Conservation (phyloP, 2,329 filamentous ascomycete genomes). For the Aspergillus fijiensis region DNA sequence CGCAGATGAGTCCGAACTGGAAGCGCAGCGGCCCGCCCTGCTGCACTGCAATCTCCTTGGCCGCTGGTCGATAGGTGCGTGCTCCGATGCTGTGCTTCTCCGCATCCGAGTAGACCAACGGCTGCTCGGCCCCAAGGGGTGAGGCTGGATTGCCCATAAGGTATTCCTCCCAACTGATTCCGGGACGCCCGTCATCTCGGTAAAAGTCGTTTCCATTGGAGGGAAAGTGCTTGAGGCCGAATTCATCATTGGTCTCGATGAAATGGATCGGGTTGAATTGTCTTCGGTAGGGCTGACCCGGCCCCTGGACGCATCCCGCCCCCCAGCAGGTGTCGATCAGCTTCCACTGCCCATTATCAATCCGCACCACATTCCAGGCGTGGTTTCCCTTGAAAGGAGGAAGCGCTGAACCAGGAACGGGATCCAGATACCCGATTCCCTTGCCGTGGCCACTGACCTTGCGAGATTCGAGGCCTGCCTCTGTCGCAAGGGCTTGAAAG, state of each 20-base stretch:
- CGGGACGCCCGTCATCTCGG: constrained; percentile 65
- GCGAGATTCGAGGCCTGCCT: constrained; percentile 75
- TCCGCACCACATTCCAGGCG: constrained; percentile 89
- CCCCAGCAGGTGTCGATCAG: constrained; percentile 93
- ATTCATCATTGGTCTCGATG: constrained; percentile 70
- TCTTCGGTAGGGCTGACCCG: constrained; percentile 61
- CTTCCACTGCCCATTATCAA: constrained; percentile 88
- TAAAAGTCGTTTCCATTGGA: constrained; percentile 67
- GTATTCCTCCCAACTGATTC: constrained; percentile 78
- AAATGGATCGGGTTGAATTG: constrained; percentile 65
- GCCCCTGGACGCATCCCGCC: constrained; percentile 65
- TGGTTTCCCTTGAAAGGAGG: constrained; percentile 67
- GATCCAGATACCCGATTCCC: constrained; percentile 69
- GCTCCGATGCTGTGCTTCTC: constrained; percentile 53
- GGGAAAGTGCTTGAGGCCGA: constrained; percentile 80
- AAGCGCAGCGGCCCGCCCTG: constrained; percentile 66
- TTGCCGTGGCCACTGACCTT: constrained; percentile 81
- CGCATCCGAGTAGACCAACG: constrained; percentile 49
- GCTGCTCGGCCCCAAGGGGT: constrained; percentile 44
- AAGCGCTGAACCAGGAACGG: constrained; percentile 63
- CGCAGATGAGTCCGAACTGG: constrained; percentile 74
- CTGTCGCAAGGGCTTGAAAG: constrained; percentile 73
- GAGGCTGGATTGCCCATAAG: constrained; percentile 60
- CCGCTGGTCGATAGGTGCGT: constrained; percentile 61
- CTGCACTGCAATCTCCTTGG: constrained; percentile 61